These are phyloP conservation scores for Euphorbia lathyris DNA, from an alignment of 345 rosid species.

Conservation along the genomic window DNA sequence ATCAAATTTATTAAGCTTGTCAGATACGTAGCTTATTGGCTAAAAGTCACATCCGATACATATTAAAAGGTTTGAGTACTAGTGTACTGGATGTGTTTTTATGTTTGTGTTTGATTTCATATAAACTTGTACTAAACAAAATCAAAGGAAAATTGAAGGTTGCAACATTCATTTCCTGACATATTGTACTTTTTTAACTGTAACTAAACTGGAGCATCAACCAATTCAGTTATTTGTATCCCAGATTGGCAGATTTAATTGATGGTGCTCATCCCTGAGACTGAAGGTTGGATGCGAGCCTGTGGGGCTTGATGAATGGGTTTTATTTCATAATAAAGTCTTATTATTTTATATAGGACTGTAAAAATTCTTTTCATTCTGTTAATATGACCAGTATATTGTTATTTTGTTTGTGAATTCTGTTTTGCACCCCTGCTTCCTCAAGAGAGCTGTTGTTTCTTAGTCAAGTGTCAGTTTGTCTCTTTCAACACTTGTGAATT, in stretches of 20 bases:
- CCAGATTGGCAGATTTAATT: neutral
- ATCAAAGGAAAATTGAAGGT: neutral
- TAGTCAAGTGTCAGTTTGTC: neutral
- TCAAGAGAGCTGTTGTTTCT: neutral
- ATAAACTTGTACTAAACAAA: neutral
- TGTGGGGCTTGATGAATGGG: neutral
- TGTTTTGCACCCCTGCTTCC: neutral
- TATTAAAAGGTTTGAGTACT: neutral
- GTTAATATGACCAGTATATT: neutral
- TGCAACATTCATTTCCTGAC: neutral
- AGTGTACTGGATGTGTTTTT: neutral
- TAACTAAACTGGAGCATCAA: neutral
- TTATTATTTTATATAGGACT: neutral
- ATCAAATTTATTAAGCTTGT: neutral
- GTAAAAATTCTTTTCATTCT: neutral
- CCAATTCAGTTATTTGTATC: neutral
- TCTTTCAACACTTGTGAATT: neutral
- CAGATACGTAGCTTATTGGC: neutral
- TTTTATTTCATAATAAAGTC: neutral
- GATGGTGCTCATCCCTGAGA: neutral
- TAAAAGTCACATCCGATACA: neutral
- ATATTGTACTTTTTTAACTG: neutral
- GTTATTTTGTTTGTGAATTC: neutral
- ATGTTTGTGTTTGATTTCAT: neutral
- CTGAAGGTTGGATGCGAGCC: neutral